A percentile compares a stretch with the other conserved stretches of the same genome.
phyloP scores from a whole-genome alignment of 352 stramenopile genomes.

The Thalassiosira ordinaria region DNA sequence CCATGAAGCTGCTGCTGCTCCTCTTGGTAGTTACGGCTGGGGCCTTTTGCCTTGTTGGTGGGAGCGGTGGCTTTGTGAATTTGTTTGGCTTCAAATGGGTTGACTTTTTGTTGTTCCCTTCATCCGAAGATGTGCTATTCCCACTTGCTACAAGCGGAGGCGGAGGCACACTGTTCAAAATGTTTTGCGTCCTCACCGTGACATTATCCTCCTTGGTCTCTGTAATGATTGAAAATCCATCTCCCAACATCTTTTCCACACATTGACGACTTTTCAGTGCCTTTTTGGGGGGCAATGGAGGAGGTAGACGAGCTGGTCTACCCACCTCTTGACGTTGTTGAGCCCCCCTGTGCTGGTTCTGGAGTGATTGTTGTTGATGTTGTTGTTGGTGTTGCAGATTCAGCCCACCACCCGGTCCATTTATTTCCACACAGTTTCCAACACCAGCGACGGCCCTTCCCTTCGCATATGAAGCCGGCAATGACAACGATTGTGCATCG shows the following conservation, averaged over 20 bases:
- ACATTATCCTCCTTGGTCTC: too few species aligned
- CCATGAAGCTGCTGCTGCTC: slow-evolving; percentile 27
- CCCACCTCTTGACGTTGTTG: not conserved
- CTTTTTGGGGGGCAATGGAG: slow-evolving; percentile 26
- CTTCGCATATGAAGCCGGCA: slow-evolving; percentile 3
- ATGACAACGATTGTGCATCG: not conserved
- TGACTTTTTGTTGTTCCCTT: not conserved
- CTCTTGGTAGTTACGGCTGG: not conserved
- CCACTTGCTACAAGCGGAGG: slow-evolving; percentile 2
- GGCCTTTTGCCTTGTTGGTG: too few species aligned
- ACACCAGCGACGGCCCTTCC: slow-evolving; percentile 21
- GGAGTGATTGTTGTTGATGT: too few species aligned
- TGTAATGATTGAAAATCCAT: too few species aligned
- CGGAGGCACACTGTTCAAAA: not conserved
- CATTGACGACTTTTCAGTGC: slow-evolving; percentile 18
- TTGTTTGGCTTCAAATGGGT: not conserved
- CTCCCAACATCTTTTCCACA: slow-evolving; percentile 9
- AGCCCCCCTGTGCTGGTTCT: too few species aligned
- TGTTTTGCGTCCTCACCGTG: not conserved
- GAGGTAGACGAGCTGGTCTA: slow-evolving; percentile 34
- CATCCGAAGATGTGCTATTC: not conserved
- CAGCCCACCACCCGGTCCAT: too few species aligned
- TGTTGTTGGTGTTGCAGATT: too few species aligned
- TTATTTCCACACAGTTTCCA: not conserved
- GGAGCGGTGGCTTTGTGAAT: not conserved